Percentiles rank a stretch among this genome's conserved stretches.
These are phyloP conservation scores for Fusarium sp. DNA, from an alignment of 2,329 filamentous ascomycete species.

Conservation along the genomic window DNA sequence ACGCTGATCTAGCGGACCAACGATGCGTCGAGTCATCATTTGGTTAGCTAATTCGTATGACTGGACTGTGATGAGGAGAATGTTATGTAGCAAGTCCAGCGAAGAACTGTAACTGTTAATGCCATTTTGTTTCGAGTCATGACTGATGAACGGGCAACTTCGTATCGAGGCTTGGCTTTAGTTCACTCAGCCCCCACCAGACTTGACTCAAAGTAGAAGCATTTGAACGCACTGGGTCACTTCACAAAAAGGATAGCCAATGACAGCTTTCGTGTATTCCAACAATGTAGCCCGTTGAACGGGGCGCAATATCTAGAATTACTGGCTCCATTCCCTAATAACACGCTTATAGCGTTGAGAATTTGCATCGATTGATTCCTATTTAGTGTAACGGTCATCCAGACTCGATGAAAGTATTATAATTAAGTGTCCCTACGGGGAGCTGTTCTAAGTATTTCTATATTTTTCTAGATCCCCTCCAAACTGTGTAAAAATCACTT, in stretches of 20 bases:
- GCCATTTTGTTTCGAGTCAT: accelerated
- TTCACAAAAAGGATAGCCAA: neutral
- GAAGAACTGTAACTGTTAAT: accelerated
- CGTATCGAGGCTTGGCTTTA: neutral
- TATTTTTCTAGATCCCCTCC: too few relatives aligned
- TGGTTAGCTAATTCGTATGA: neutral
- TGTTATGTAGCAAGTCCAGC: accelerated
- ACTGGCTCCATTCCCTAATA: accelerated
- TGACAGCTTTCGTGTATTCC: neutral
- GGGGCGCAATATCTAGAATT: neutral
- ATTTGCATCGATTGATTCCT: accelerated
- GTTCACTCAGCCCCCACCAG: neutral
- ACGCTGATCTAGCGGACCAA: slow-evolving; percentile 43
- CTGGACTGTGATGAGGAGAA: accelerated
- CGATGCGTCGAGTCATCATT: slow-evolving; percentile 6
- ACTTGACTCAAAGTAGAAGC: slow-evolving; percentile 11
- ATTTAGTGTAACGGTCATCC: accelerated
- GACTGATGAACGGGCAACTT: neutral
- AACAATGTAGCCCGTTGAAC: neutral
- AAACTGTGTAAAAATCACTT: neutral
- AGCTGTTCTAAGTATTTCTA: neutral
- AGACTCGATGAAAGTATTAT: neutral
- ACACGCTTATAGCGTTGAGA: neutral
- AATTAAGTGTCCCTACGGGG: neutral
- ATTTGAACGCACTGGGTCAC: slow-evolving; percentile 14